Base-by-base conservation (phyloP, 2,329 filamentous ascomycete genomes). In the Claviceps arundinis region DNA sequence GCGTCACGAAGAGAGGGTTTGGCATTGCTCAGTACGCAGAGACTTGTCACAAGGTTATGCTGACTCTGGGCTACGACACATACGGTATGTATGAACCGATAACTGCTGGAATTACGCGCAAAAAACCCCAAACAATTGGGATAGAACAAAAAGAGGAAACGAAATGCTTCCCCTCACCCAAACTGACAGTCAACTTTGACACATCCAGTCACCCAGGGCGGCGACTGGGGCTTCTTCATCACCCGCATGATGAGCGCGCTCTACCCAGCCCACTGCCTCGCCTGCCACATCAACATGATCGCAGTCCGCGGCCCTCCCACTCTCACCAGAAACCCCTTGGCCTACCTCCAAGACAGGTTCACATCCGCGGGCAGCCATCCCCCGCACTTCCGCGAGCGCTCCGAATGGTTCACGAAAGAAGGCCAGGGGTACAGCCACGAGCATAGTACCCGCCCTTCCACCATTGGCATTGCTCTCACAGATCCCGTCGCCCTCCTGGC, bases 401-500 rank as follows among this genome's bases (percentile, higher is more conserved):
- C 68, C 0, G 53, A 66, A 0, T 84, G 79, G 80, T 87, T 87
- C 64, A 7, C 56, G 0, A 59, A 66, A 4, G 70, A 84, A 54
- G 80, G 82, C 0, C 65, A 62, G 8, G 64, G 63, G 1, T 67
- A 68, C 42, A 54, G 60, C 37, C 2, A 60, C 1, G 30, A 60
- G 43, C 64, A 67, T 42, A 80, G 77, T 2, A 89, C 85, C 0
- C 82, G 84, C 53, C 87, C 87, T 0, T 80, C 87, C 50, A 91
- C 87, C 0, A 62, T 90, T 0, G 82, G 82, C 0, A 87, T 87
- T 60, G 80, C 73, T 0, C 71, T 90, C 3, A 73, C 78, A 0
- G 85, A 89, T 62, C 87, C 87, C 0, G 77, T 87, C 0, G 84
- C 77, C 0, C 68, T 89, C 3, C 70, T 91, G 1, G 79, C 84